phyloP scores from a whole-genome alignment of 192 early-diverging fungal species.

The Funneliformis mosseae region DNA sequence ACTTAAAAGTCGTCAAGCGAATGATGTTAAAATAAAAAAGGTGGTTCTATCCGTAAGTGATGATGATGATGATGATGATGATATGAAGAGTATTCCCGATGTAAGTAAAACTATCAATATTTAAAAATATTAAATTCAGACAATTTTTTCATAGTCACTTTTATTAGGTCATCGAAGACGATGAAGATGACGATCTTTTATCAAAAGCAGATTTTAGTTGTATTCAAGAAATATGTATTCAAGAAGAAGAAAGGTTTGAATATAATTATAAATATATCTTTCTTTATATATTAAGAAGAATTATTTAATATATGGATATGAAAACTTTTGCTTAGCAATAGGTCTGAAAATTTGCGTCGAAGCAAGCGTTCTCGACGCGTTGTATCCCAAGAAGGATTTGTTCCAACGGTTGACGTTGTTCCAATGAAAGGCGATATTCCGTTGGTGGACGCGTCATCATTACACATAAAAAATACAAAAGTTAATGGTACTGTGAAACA shows the following conservation, averaged over 20 bases:
- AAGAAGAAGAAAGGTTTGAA: background rate
- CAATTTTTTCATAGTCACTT: background rate
- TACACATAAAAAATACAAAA: background rate
- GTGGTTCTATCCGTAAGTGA: background rate
- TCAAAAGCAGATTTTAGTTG: background rate
- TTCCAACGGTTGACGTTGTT: slow-evolving; percentile 8
- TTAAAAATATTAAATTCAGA: background rate
- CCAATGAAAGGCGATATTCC: slow-evolving; percentile 4
- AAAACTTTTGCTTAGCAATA: background rate
- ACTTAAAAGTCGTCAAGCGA: background rate
- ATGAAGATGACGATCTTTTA: slow-evolving; percentile 13
- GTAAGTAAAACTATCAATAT: background rate
- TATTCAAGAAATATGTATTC: background rate
- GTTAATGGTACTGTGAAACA: background rate
- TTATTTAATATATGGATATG: background rate
- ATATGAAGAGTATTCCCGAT: background rate
- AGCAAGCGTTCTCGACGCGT: background rate
- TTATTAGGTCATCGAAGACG: background rate
- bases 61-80: slow-evolving; percentile 17
- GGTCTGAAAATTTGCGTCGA: background rate
- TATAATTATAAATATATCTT: background rate
- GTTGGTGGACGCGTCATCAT: background rate
- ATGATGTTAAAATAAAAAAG: background rate
- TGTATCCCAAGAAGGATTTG: background rate
- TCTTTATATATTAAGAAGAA: background rate